Percentiles rank a stretch among this genome's conserved stretches.
Conservation (phyloP, 2,329 filamentous ascomycete species). For the Aureobasidium uvarum region DNA sequence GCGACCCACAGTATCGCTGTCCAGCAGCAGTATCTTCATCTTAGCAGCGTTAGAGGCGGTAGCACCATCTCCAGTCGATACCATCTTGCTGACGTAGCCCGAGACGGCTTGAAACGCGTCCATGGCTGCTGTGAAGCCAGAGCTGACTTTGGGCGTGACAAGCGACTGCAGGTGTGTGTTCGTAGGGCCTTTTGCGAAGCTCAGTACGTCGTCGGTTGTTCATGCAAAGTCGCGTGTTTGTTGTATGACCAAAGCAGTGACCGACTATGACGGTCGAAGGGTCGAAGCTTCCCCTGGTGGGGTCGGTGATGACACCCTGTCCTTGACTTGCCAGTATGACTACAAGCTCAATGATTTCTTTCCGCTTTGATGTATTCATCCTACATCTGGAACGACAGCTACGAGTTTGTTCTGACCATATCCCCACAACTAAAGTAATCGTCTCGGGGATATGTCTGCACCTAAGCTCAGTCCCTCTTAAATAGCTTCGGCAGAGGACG, state of each 20-base stretch:
- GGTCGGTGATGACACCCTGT: conserved; percentile 12
- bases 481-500: neutral
- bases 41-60: conserved; percentile 70
- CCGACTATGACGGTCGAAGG: conserved; percentile 18
- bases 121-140: conserved; percentile 55
- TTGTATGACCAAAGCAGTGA: neutral
- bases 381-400: neutral
- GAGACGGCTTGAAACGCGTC: conserved; percentile 91
- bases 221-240: neutral
- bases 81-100: conserved; percentile 95
- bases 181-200: neutral
- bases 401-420: neutral
- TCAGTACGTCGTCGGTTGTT: neutral
- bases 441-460: neutral
- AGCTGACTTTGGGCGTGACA: neutral
- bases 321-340: neutral
- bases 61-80: conserved; percentile 69
- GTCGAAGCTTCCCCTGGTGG: conserved; percentile 11
- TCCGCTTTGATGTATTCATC: neutral
- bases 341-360: neutral
- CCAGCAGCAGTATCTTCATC: conserved; percentile 97
- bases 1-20: conserved; percentile 75
- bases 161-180: neutral
- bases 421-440: too few relatives aligned
- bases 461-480: neutral